A percentile compares a stretch with the other conserved stretches of the same genome.
These are phyloP conservation scores for Cryptococcus sp. DNA, from an alignment of 1,284 basidiomycete genomes.

Conservation along the genomic window DNA sequence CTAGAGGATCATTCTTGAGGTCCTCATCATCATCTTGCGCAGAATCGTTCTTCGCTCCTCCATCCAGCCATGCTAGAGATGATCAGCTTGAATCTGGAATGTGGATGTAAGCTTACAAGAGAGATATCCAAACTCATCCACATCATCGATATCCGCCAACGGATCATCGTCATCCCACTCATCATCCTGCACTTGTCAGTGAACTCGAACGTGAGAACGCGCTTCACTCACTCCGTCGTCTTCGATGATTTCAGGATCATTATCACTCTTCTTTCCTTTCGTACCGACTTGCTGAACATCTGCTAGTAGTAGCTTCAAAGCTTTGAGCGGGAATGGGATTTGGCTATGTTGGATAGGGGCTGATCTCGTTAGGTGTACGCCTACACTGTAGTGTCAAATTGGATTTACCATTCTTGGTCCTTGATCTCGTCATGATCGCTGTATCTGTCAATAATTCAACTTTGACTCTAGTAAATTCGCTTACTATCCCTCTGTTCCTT, in stretches of 20 bases:
- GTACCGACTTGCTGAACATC: constrained; percentile 69
- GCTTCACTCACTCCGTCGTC: constrained; percentile 54
- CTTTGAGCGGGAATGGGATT: constrained; percentile 84
- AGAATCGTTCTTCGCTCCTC: constrained; percentile 63
- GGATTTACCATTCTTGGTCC: constrained; percentile 68
- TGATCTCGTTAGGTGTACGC: constrained; percentile 47
- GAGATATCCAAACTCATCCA: constrained; percentile 50
- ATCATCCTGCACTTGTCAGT: constrained; percentile 58
- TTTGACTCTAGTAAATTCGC: constrained; percentile 27
- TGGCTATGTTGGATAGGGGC: constrained; percentile 79
- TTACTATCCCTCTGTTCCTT: constrained; percentile 72
- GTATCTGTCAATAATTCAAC: constrained; percentile 5
- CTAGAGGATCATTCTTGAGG: constrained; percentile 77
- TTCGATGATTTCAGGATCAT: constrained; percentile 53
- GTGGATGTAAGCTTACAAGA: constrained; percentile 39
- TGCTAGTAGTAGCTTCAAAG: constrained; percentile 78
- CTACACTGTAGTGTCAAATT: neutral
- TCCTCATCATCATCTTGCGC: constrained; percentile 85
- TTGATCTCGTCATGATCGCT: constrained; percentile 95
- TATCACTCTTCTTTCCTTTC: constrained; percentile 55
- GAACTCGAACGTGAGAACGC: neutral
- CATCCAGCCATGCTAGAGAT: constrained; percentile 52
- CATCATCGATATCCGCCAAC: constrained; percentile 39
- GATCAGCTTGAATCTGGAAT: constrained; percentile 52
- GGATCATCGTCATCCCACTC: constrained; percentile 80